phyloP scores from a whole-genome alignment of 768 basidiomycete genomes.

The Leccinum truebloodii region DNA sequence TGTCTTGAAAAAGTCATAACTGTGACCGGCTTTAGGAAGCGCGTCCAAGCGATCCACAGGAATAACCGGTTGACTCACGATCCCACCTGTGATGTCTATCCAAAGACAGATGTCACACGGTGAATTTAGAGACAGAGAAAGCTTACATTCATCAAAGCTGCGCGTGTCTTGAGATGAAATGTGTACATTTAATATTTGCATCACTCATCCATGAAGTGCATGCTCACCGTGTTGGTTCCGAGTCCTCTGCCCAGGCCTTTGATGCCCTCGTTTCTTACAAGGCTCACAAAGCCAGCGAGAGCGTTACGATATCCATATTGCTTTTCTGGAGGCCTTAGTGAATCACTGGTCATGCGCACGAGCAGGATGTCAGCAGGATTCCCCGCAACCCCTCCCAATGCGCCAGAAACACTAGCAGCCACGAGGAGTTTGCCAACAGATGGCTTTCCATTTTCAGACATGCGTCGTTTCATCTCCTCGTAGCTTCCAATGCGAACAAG shows the following conservation, averaged over 20 bases:
- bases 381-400: slow-evolving; percentile 79
- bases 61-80: slow-evolving; percentile 54
- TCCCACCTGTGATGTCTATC: slow-evolving; percentile 76
- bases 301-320: slow-evolving; percentile 80
- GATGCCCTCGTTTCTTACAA: slow-evolving; percentile 70
- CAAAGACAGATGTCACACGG: slow-evolving; percentile 6
- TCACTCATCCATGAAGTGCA: not conserved
- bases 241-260: slow-evolving; percentile 72
- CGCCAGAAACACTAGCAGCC: slow-evolving; percentile 73
- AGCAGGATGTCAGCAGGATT: slow-evolving; percentile 80
- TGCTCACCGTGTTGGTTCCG: slow-evolving; percentile 71
- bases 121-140: not conserved
- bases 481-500: slow-evolving; percentile 83
- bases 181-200: slow-evolving; percentile 10
- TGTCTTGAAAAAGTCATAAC: slow-evolving; percentile 78
- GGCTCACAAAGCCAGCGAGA: slow-evolving; percentile 63
- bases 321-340: slow-evolving; percentile 68
- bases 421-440: slow-evolving; percentile 56
- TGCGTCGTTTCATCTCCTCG: slow-evolving; percentile 66
- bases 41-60: not conserved
- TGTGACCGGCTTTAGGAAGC: slow-evolving; percentile 29
- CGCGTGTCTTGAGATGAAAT: slow-evolving; percentile 45
- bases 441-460: slow-evolving; percentile 53
- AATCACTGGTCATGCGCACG: slow-evolving; percentile 89
- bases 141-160: slow-evolving; percentile 75